Percentiles rank a stretch among this genome's conserved stretches.
Conservation (phyloP, 345 rosid species). For the Melaleuca quinquenervia region DNA sequence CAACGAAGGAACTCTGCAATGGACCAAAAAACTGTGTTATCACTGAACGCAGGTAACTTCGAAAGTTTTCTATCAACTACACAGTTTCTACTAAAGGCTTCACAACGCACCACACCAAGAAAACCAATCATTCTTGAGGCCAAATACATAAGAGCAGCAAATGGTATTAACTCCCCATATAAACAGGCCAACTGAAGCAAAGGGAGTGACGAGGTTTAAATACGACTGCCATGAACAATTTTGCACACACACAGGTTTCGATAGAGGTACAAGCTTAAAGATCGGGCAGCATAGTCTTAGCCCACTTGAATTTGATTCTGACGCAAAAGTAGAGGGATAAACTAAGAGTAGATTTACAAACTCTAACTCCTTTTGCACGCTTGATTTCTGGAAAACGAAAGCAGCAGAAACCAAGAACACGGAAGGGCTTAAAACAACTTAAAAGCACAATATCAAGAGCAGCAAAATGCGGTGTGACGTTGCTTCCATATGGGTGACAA, state of each 20-base stretch:
- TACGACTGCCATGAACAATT: background rate
- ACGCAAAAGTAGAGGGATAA: background rate
- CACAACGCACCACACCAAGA: background rate
- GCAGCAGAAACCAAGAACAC: background rate
- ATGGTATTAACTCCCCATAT: background rate
- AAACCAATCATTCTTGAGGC: background rate
- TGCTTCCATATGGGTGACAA: background rate
- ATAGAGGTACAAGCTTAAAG: background rate
- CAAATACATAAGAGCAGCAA: background rate
- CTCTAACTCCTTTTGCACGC: background rate
- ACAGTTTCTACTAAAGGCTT: background rate
- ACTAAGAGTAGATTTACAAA: background rate
- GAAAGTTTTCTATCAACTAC: background rate
- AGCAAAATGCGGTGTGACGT: background rate
- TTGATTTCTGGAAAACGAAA: background rate
- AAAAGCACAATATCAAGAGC: background rate
- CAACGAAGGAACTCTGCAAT: conserved; percentile 21
- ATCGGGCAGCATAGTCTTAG: background rate
- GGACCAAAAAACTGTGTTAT: background rate
- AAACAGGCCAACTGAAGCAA: background rate
- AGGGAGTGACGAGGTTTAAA: background rate
- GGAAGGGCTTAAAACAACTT: background rate
- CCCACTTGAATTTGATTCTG: background rate
- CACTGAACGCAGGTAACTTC: background rate
- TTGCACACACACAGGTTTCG: background rate